A percentile compares a stretch with the other conserved stretches of the same genome.
These are phyloP conservation scores for Pichia phayaonensis DNA, from an alignment of 805 yeast genomes.

Conservation along the genomic window DNA sequence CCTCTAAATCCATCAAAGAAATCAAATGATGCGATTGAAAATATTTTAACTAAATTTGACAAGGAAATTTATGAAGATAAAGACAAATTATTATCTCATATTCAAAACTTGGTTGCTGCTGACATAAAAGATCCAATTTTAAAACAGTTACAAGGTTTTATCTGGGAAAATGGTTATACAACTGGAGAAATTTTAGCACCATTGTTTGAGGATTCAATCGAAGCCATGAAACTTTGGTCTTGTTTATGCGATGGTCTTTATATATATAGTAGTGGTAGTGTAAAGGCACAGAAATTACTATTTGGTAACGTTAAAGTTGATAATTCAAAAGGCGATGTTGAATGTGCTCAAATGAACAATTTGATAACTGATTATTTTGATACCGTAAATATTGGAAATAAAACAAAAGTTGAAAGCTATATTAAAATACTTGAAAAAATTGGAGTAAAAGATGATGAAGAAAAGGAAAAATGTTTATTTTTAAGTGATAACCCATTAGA, in stretches of 20 bases:
- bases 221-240: conserved; percentile 40
- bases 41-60: conserved; percentile 41
- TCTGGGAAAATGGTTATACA: conserved; percentile 77
- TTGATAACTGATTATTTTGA: conserved; percentile 68
- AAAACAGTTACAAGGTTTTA: conserved; percentile 73
- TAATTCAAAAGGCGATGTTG: conserved; percentile 19
- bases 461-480: conserved; percentile 41
- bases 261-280: conserved; percentile 86
- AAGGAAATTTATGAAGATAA: conserved; percentile 21
- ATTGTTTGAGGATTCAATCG: conserved; percentile 63
- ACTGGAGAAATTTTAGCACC: conserved; percentile 75
- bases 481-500: conserved; percentile 77
- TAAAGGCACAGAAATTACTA: conserved; percentile 76
- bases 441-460: conserved; percentile 15
- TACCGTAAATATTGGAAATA: conserved; percentile 75
- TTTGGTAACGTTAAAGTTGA: conserved; percentile 51
- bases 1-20: conserved; percentile 24
- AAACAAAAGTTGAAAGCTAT: conserved; percentile 53
- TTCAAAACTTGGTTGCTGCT: conserved; percentile 45
- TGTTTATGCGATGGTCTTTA: conserved; percentile 33
- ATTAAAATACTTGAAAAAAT: conserved; percentile 36
- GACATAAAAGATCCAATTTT: conserved; percentile 75
- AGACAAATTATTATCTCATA: conserved; percentile 36
- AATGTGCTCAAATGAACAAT: conserved; percentile 42
- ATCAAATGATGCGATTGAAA: conserved; percentile 22